A percentile compares a stretch with the other conserved stretches of the same genome.
These are phyloP conservation scores for Neotropicomus parvogracilis DNA, from an alignment of 1,284 basidiomycete genomes.

Conservation along the genomic window DNA sequence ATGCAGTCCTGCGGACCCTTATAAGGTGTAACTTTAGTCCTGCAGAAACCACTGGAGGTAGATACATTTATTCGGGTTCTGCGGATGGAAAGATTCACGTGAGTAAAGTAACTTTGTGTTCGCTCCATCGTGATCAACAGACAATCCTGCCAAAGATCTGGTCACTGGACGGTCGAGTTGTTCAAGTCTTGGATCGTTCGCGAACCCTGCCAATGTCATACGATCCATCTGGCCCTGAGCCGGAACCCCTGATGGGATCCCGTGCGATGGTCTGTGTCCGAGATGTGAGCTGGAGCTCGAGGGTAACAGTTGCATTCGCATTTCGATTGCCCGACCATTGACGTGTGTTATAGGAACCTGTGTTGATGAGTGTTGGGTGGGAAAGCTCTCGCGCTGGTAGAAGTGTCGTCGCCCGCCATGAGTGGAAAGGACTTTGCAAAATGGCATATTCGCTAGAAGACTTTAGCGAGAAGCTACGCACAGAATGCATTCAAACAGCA, in stretches of 20 bases:
- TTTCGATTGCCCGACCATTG: conserved; percentile 6
- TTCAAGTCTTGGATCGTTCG: conserved; percentile 81
- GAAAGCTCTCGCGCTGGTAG: conserved; percentile 70
- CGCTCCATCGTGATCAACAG: not conserved
- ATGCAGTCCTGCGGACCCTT: conserved; percentile 87
- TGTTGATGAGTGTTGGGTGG: conserved; percentile 91
- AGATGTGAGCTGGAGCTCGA: conserved; percentile 89
- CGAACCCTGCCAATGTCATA: conserved; percentile 69
- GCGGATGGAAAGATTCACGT: conserved; percentile 82
- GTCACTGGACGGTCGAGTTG: conserved; percentile 86
- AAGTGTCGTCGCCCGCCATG: conserved; percentile 84
- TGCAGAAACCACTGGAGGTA: conserved; percentile 83
- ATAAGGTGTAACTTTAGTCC: conserved; percentile 97
- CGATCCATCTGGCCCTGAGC: conserved; percentile 61
- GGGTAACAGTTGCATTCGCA: conserved; percentile 36
- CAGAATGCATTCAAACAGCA: conserved; percentile 32
- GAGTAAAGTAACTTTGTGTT: conserved; percentile 24
- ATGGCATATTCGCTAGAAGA: conserved; percentile 68
- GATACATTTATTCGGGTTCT: conserved; percentile 93
- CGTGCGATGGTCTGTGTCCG: conserved; percentile 64
- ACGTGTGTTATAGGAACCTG: conserved; percentile 63
- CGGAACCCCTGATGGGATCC: conserved; percentile 21
- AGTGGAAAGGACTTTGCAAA: conserved; percentile 90
- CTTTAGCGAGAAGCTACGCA: conserved; percentile 56
- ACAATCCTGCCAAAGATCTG: conserved; percentile 64